phyloP scores from a whole-genome alignment of 257 asterid genomes.

The Solanum paucissectum region DNA sequence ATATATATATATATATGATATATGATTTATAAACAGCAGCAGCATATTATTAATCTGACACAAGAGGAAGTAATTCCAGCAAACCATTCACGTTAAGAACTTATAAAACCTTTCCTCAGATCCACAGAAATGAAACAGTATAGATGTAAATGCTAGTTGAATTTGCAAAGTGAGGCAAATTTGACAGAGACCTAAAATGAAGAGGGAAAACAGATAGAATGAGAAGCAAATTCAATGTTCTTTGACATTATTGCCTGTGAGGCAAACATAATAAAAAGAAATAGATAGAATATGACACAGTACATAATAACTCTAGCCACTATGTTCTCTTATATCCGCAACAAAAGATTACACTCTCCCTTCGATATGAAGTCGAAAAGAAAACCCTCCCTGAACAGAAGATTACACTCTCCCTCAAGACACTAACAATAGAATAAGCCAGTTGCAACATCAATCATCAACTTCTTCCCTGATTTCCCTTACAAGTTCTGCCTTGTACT shows the following conservation, averaged over 20 bases:
- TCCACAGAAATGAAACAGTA: background rate
- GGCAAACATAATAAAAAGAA: background rate
- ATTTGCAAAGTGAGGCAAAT: background rate
- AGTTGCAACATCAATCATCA: conserved; percentile 18
- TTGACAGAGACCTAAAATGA: background rate
- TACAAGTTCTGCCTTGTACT: conserved; percentile 31
- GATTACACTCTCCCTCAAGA: background rate
- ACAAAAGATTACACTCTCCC: conserved; percentile 1
- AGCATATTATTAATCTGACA: background rate
- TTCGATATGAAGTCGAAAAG: background rate
- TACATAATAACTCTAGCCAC: background rate
- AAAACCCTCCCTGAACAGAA: background rate
- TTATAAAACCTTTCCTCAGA: background rate
- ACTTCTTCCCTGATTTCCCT: conserved; percentile 33
- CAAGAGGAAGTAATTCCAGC: background rate
- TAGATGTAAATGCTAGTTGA: background rate
- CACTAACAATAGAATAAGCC: background rate
- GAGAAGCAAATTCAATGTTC: background rate
- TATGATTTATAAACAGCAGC: background rate
- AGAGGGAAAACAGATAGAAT: background rate
- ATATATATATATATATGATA: too few relatives aligned
- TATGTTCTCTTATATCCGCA: background rate
- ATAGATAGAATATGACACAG: background rate
- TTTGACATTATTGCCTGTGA: background rate
- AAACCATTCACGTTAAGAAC: background rate